Conservation (phyloP, 495 filamentous ascomycete species). For the Xylaria intraflava region DNA sequence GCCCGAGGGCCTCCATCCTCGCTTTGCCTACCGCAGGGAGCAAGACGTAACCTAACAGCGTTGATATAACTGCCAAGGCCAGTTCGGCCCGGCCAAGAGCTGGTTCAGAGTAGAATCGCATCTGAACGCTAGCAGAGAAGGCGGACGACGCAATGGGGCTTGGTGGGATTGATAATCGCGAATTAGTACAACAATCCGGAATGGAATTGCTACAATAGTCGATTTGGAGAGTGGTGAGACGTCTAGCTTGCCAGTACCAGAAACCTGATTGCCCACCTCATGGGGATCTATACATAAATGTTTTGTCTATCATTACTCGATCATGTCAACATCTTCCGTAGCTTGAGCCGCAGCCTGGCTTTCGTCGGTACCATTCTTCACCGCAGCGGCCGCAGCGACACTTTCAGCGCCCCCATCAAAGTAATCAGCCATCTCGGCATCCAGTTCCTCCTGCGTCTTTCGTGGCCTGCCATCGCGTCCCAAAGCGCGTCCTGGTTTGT, state of each 20-base stretch:
- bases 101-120: no score
- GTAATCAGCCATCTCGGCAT: conserved; percentile 95
- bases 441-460: conserved; percentile 89
- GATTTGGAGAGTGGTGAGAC: background rate
- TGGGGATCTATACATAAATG: background rate
- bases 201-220: background rate
- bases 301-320: conserved; percentile 18
- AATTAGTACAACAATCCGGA: background rate
- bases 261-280: background rate
- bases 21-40: no score
- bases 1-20: no score
- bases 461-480: conserved; percentile 55
- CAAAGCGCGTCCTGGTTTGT: conserved; percentile 30
- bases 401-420: conserved; percentile 50
- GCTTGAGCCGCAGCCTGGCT: conserved; percentile 12
- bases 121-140: no score
- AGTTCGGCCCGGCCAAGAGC: no score
- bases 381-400: conserved; percentile 13
- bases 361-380: conserved; percentile 10
- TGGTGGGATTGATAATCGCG: background rate
- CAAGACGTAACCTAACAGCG: no score
- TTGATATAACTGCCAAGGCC: no score
- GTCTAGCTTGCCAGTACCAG: background rate
- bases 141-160: no score
- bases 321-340: conserved; percentile 36